Base-by-base conservation (phyloP, 257 asterid species). In the Echium plantagineum region DNA sequence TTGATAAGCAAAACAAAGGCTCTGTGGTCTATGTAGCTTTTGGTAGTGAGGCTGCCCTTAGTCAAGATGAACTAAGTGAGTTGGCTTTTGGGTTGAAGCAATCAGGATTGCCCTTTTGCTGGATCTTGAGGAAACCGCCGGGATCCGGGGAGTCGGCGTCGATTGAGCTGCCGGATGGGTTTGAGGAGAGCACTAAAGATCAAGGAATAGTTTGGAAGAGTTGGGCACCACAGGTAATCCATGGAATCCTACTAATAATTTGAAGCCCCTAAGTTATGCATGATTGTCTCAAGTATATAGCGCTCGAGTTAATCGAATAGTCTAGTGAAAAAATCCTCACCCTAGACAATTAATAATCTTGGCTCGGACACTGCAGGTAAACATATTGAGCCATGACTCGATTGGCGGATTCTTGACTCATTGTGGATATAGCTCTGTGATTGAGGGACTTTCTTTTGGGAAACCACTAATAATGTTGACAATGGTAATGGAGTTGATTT, bases 401-500 rank as follows among this genome's bases (percentile, higher is more conserved):
- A 65, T 77, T 0, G 80, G 80, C 1, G 69, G 74, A 15, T 63
- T 74, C 32, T 53, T 70, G n/a, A n/a, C n/a, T n/a, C n/a, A n/a
- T n/a, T n/a, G n/a, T n/a, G n/a, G n/a, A n/a, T n/a, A n/a, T n/a
- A n/a, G n/a, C n/a, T n/a, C n/a, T n/a, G n/a, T n/a, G n/a, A n/a
- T n/a, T n/a, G n/a, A n/a, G n/a, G n/a, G 71, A 22, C 54, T 78
- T 4, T 30, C 9, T 55, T 55, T 71, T n/a, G 82, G 80, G 13
- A 60, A 28, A 9, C 66, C 78, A 1, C 64, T 74, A 17, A 65
- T 74, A 3, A 73, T 74, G 80, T 30, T 73, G 71, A 82, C 78
- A 0, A 67, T 76, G 38, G 53, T 21, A 60, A 74, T 30, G 13
- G 78, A 80, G 19, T 76, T 71, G 69, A 80, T 80, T 15, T 21